These are phyloP conservation scores for Theileria parva DNA, from an alignment of 169 alveolate species.

Conservation along the genomic window DNA sequence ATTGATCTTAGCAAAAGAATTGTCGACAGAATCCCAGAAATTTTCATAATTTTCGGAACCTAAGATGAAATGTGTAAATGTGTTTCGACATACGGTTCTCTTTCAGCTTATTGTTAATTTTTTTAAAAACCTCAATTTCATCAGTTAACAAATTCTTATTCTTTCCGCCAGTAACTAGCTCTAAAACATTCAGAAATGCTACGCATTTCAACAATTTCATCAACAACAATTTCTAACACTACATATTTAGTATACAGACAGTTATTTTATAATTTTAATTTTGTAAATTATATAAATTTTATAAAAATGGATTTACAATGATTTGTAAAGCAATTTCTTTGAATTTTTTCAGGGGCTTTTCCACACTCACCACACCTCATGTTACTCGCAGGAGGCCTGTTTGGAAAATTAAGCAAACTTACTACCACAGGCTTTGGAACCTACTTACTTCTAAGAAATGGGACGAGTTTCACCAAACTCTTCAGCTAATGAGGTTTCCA, in stretches of 20 bases:
- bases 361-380: slow-evolving; percentile 25
- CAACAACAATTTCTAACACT: background rate
- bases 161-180: slow-evolving; percentile 6
- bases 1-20: slow-evolving; percentile 55
- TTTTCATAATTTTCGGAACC: slow-evolving; percentile 16
- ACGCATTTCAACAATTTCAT: slow-evolving; percentile 24
- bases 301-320: background rate
- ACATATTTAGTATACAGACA: background rate
- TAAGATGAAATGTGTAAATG: background rate
- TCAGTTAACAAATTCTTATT: slow-evolving; percentile 40
- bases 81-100: slow-evolving; percentile 7
- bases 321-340: slow-evolving; percentile 6
- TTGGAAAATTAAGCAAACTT: slow-evolving; percentile 61
- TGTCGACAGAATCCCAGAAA: slow-evolving; percentile 57
- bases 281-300: background rate
- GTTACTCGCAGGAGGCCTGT: slow-evolving; percentile 37
- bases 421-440: slow-evolving; percentile 62
- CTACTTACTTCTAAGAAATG: slow-evolving; percentile 39
- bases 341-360: slow-evolving; percentile 12
- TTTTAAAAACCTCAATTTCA: slow-evolving; percentile 22
- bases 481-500: slow-evolving; percentile 51
- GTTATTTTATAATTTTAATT: background rate
- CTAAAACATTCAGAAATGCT: slow-evolving; percentile 20
- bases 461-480: slow-evolving; percentile 51
- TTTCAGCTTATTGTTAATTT: background rate